Conservation (phyloP, 306 rosid genomes). For the Cucumis hystrix region DNA sequence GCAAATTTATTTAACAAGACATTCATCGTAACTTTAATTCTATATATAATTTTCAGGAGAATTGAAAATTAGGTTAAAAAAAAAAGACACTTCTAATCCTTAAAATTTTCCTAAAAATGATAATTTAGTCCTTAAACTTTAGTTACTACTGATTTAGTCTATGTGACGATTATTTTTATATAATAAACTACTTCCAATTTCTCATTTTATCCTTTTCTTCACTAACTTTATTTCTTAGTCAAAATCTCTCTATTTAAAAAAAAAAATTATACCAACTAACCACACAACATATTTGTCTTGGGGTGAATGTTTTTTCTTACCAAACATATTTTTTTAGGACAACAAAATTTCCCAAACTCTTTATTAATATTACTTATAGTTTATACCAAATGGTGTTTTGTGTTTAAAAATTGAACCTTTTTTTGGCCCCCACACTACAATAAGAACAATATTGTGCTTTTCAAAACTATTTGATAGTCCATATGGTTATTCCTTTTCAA, state of each 20-base stretch:
- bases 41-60: too few relatives aligned
- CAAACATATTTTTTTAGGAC: background rate
- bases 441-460: background rate
- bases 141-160: too few relatives aligned
- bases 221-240: background rate
- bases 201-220: background rate
- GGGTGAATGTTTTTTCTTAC: background rate
- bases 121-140: too few relatives aligned
- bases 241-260: background rate
- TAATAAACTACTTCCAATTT: too few relatives aligned
- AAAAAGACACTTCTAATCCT: too few relatives aligned
- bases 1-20: too few relatives aligned
- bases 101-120: background rate
- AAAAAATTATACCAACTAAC: background rate
- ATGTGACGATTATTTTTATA: too few relatives aligned
- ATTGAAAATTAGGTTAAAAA: background rate
- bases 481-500: background rate
- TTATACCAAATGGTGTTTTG: background rate
- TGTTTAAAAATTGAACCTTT: background rate
- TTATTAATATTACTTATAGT: background rate
- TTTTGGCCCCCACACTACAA: constrained; percentile 4
- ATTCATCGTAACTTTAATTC: too few relatives aligned
- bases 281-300: background rate
- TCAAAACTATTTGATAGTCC: background rate
- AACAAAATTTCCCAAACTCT: background rate